Percentiles rank a stretch among this genome's conserved stretches.
These are phyloP conservation scores for Thalassiosira livingstoniorum DNA, from an alignment of 352 stramenopile genomes.

Conservation along the genomic window DNA sequence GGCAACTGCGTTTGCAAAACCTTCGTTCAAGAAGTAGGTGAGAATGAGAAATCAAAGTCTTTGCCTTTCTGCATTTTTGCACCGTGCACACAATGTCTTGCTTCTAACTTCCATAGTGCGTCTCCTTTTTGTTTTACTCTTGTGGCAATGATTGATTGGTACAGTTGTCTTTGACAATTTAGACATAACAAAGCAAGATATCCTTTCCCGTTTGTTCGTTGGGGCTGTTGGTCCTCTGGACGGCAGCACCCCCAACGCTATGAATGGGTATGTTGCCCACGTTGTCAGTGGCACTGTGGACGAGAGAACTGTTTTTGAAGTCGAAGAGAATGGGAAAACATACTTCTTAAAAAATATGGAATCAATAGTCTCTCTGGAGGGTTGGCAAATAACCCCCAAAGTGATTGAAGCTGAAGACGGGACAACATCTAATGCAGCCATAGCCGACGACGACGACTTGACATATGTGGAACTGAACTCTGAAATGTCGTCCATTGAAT, in stretches of 20 bases:
- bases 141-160: slow-evolving; percentile 43
- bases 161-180: slow-evolving; percentile 46
- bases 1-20: slow-evolving; percentile 66
- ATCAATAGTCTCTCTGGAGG: slow-evolving; percentile 57
- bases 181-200: slow-evolving; percentile 34
- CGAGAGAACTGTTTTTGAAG: slow-evolving; percentile 63
- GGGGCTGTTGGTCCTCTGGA: slow-evolving; percentile 34
- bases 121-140: too few species aligned
- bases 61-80: too few species aligned
- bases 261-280: slow-evolving; percentile 44
- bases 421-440: slow-evolving; percentile 41
- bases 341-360: slow-evolving; percentile 66
- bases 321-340: slow-evolving; percentile 56
- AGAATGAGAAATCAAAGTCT: too few species aligned
- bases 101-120: too few species aligned
- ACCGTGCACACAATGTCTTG: too few species aligned
- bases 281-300: slow-evolving; percentile 33
- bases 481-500: slow-evolving; percentile 40
- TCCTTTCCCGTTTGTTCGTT: slow-evolving; percentile 58
- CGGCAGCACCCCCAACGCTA: slow-evolving; percentile 36
- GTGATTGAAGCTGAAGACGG: slow-evolving; percentile 64
- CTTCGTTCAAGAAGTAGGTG: too few species aligned
- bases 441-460: too few species aligned
- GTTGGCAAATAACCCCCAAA: slow-evolving; percentile 46
- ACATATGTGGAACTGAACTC: slow-evolving; percentile 37